Evolutionary conservation across 371 early-diverging fungal species (phyloP), one percentile per base, ranked within the genome.

Genomic region (Rhizopus microsporus): DNA sequence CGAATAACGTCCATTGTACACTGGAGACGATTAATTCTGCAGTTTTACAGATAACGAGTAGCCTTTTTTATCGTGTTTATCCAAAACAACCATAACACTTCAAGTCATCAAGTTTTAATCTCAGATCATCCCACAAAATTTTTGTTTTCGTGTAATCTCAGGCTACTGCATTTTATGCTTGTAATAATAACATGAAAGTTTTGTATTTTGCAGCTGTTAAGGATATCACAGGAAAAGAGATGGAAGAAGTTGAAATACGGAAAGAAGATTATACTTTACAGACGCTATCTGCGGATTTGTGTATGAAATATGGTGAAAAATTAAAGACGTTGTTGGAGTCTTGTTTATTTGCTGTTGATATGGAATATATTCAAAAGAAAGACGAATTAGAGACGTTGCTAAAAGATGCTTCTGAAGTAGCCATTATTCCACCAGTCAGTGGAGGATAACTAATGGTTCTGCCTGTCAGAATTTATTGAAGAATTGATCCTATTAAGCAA

Each of bases 351-450:
- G 87, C 89, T 0, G 69, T 89, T 37, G 86, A 91, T 65, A 77
- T 87, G 80, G 87, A 87, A 33, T 89, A 88, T 60, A 72, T 84
- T 45, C 80, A 78, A 12, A 69, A 77, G 23, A 57, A 81, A 8
- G 47, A 68, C 3, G 73, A 76, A 38, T 30, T 54, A 0, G 52
- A 30, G 0, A 75, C 72, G 23, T 33, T 54, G 0, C 50, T 90
- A 7, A 70, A 72, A 17, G 72, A 69, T 7, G 72, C 67, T 29
- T 83, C 86, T 53, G 89, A 88, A 57, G 70, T 90, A 1, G 91
- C 84, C 6, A 72, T 91, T 38, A 88, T 91, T 16, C 88, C 92
- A 12, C 90, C 88, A 15, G 92, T 91, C 12, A 87, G 88, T 60
- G 92, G 92, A 29, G 92, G 92, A 37, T 85, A 63, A 68, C 44